Conservation (phyloP, 495 filamentous ascomycete species). For the Aspergillus sparsus region DNA sequence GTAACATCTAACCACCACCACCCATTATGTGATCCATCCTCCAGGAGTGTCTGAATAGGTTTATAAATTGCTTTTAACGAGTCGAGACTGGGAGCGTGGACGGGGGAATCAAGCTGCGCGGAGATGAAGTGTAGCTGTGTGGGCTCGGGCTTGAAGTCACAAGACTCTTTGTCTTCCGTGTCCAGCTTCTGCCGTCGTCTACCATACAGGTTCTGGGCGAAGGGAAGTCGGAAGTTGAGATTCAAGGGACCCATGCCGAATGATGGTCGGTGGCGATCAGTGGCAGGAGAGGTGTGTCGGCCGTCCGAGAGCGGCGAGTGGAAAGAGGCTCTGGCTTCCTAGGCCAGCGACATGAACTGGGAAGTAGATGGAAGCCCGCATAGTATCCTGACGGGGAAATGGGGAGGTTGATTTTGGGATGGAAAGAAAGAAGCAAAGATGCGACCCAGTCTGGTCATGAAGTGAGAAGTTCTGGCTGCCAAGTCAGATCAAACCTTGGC, state of each 20-base stretch:
- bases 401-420: not conserved
- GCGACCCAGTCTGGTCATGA: not conserved
- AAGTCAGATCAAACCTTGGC: not conserved
- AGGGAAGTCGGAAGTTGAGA: conserved; percentile 8
- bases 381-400: conserved; percentile 12
- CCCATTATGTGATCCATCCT: conserved; percentile 60
- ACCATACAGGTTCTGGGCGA: not conserved
- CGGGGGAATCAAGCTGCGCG: conserved; percentile 75
- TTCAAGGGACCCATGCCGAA: conserved; percentile 13
- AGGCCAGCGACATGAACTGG: conserved; percentile 12
- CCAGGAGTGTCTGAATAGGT: conserved; percentile 75
- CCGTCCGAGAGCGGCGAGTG: conserved; percentile 13
- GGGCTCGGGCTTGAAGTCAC: conserved; percentile 13
- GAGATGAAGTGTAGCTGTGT: conserved; percentile 87
- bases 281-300: not conserved
- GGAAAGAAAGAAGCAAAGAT: not conserved
- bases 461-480: not conserved
- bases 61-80: conserved; percentile 75
- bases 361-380: conserved; percentile 7
- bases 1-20: conserved; percentile 92
- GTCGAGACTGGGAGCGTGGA: conserved; percentile 75
- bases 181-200: not conserved
- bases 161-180: conserved; percentile 8
- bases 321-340: conserved; percentile 15
- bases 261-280: conserved; percentile 3